phyloP scores from a whole-genome alignment of 2,329 filamentous ascomycete species.

The Colletotrichum somersetense region DNA sequence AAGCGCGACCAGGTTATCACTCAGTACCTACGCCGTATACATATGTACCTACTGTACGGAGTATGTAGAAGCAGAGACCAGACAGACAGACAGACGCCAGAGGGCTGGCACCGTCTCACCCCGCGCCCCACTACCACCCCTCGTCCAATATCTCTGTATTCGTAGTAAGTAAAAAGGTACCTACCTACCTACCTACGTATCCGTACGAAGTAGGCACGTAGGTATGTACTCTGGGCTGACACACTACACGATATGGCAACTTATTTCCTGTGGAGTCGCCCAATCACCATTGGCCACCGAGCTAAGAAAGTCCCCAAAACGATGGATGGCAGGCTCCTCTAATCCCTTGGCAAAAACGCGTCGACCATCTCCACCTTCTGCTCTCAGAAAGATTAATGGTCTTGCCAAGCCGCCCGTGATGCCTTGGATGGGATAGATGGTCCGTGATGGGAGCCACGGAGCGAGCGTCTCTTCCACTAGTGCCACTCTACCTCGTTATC shows the following conservation, averaged over 20 bases:
- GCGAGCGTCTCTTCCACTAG: neutral
- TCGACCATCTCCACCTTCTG: slow-evolving; percentile 36
- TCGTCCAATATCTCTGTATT: neutral
- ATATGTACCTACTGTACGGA: too few relatives aligned
- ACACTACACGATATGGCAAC: slow-evolving; percentile 31
- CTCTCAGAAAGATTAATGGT: slow-evolving; percentile 34
- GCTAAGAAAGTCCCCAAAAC: slow-evolving; percentile 25
- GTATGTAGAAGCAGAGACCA: neutral
- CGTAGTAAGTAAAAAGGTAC: neutral
- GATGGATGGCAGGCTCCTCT: slow-evolving; percentile 7
- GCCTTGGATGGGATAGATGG: slow-evolving; percentile 28
- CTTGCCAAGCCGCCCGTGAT: slow-evolving; percentile 38
- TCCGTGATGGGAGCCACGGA: slow-evolving; percentile 5
- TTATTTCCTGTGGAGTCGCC: slow-evolving; percentile 2
- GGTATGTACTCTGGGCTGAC: neutral
- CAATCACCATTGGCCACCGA: slow-evolving; percentile 12
- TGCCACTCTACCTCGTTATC: neutral
- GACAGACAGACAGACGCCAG: neutral
- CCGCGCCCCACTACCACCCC: slow-evolving; percentile 32
- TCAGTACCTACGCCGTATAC: too few relatives aligned
- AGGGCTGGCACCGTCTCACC: slow-evolving; percentile 29
- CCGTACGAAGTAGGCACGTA: neutral
- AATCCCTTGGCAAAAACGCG: slow-evolving; percentile 35
- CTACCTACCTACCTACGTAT: too few relatives aligned
- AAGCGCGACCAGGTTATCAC: too few relatives aligned